Base-by-base conservation (phyloP, 73 alveolate species). In the Tetrahymena elliotti region DNA sequence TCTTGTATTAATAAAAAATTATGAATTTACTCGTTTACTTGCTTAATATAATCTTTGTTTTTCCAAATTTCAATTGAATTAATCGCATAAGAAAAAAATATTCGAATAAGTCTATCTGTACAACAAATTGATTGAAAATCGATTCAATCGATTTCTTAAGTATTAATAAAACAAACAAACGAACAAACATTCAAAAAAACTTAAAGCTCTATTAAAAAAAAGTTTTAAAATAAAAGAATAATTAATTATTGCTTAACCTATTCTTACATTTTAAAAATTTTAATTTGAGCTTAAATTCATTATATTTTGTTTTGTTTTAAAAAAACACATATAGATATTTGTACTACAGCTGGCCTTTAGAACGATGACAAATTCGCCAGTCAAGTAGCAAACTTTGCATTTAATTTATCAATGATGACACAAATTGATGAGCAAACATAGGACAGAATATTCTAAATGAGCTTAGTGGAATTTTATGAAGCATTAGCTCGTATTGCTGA, bases 401-500 rank as follows among this genome's bases (percentile, higher is more conserved):
- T 96, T 41, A 97, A 96, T 93, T 35, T 97, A 18, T 95, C 99
- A 3, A 96, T 96, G 98, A 97, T 97, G 98, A 96, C 98, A 34
- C 94, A 97, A 94, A 95, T 96, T 24, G 96, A 97, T 35, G 99
- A 97, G 54, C 83, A 97, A 34, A 97, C 96, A 52, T 18, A 83
- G 8, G 98, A 97, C 93, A 94, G 97, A 33, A 97, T 96, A 34
- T 84, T 96, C 39, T 38, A 96, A 38, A 94, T 97, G 97, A 93
- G 96, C n/a, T 97, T 95, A 0, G 93, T 94, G 1, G 99, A 97
- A 93, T 97, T 97, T 82, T 47, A 97, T 31, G 99, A 97, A 93
- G 99, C 98, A 3, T 52, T 97, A 24, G 97, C 97, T 33, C 97
- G 99, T 82, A 83, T 96, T 18, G 97, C 97, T 84, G 99, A 97